Evolutionary conservation across 2,329 filamentous ascomycete species (phyloP).

Genomic region (Colletotrichum eleusines): DNA sequence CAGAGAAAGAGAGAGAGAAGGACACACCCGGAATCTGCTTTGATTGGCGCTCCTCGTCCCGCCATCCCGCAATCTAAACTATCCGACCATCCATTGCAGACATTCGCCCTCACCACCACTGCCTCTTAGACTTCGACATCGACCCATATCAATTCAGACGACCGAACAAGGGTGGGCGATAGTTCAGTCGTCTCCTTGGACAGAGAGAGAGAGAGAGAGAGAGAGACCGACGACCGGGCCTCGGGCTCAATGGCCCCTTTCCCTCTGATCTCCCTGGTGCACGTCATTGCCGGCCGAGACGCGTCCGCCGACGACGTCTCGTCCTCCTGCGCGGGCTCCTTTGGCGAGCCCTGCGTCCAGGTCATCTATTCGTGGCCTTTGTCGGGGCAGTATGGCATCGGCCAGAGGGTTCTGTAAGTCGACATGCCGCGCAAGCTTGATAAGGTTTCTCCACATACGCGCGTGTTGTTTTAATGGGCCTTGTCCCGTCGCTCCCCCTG

Average conservation of each 20-base stretch:
- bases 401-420: slow-evolving; percentile 63
- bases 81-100: background rate
- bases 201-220: background rate
- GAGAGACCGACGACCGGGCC: background rate
- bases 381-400: slow-evolving; percentile 68
- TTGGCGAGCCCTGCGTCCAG: slow-evolving; percentile 46
- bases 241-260: slow-evolving; percentile 4
- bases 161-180: background rate
- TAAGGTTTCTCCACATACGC: slow-evolving; percentile 7
- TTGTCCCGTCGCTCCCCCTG: background rate
- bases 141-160: background rate
- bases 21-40: background rate
- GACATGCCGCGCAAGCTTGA: background rate
- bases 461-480: slow-evolving; percentile 8
- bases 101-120: background rate
- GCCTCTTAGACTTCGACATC: background rate
- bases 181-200: background rate
- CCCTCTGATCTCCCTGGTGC: slow-evolving; percentile 10
- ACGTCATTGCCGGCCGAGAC: slow-evolving; percentile 11
- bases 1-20: background rate
- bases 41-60: background rate
- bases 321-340: slow-evolving; percentile 32
- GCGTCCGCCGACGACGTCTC: background rate
- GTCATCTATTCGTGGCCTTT: slow-evolving; percentile 70
- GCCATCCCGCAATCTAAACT: background rate